Conservation (phyloP, 2,329 filamentous ascomycete genomes). For the Neophaeococcomyces mojaviensis region DNA sequence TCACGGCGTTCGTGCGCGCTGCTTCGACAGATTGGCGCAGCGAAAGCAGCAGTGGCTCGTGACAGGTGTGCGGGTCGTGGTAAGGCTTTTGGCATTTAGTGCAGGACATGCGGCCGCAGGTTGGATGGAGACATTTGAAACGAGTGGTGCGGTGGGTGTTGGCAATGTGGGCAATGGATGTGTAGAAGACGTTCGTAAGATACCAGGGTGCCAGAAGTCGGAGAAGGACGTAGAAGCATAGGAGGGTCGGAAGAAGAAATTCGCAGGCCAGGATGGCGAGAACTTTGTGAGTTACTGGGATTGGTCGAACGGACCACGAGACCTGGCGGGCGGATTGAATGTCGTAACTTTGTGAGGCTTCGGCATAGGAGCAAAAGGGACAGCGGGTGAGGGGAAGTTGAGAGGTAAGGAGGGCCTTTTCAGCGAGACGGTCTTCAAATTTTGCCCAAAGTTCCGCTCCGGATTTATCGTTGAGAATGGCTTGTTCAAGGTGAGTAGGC, state of each 20-base stretch:
- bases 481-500: slow-evolving; percentile 60
- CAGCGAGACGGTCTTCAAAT: slow-evolving; percentile 71
- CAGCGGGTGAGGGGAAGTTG: slow-evolving; percentile 71
- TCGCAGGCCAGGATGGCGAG: slow-evolving; percentile 38
- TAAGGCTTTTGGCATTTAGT: slow-evolving; percentile 74
- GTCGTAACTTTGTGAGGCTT: slow-evolving; percentile 70
- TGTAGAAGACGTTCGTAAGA: slow-evolving; percentile 44
- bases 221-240: slow-evolving; percentile 46
- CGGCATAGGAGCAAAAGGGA: slow-evolving; percentile 86
- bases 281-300: slow-evolving; percentile 38
- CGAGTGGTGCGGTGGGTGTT: slow-evolving; percentile 64
- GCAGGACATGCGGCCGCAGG: slow-evolving; percentile 66
- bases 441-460: slow-evolving; percentile 65
- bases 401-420: slow-evolving; percentile 66
- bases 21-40: slow-evolving; percentile 85
- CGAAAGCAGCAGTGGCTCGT: slow-evolving; percentile 72
- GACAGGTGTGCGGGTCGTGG: slow-evolving; percentile 83
- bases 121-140: slow-evolving; percentile 66
- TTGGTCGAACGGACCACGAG: slow-evolving; percentile 50
- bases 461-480: slow-evolving; percentile 61
- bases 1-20: slow-evolving; percentile 87
- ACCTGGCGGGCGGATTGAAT: slow-evolving; percentile 43
- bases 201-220: slow-evolving; percentile 46
- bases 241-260: slow-evolving; percentile 43
- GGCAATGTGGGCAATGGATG: slow-evolving; percentile 59